phyloP scores from a whole-genome alignment of 345 rosid species.

The Tarenaya hassleriana region DNA sequence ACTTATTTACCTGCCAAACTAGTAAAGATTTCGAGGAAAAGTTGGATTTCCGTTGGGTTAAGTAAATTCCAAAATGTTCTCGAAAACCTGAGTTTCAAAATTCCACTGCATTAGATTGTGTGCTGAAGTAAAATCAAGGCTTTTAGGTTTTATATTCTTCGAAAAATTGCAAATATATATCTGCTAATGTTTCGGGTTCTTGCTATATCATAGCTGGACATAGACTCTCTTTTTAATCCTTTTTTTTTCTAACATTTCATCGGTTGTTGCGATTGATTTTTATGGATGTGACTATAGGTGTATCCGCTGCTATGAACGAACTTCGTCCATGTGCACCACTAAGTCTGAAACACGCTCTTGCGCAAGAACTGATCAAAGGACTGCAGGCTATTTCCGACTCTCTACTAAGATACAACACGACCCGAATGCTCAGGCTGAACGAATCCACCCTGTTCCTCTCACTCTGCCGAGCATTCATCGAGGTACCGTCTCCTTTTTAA shows the following conservation, averaged over 20 bases:
- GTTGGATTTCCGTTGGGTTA: too few species aligned
- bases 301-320: conserved; percentile 90
- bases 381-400: conserved; percentile 80
- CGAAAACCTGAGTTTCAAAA: too few species aligned
- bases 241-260: conserved; percentile 1
- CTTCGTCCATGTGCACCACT: conserved; percentile 85
- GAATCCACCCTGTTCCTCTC: conserved; percentile 81
- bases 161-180: neutral
- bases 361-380: conserved; percentile 74
- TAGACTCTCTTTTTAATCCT: neutral
- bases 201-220: too few species aligned
- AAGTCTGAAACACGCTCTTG: conserved; percentile 69
- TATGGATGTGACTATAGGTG: conserved; percentile 41
- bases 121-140: too few species aligned
- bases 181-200: too few species aligned
- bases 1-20: neutral
- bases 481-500: conserved; percentile 36
- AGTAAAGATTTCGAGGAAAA: too few species aligned
- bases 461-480: conserved; percentile 83
- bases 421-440: conserved; percentile 83
- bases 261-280: conserved; percentile 1
- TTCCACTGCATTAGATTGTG: too few species aligned
- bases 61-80: too few species aligned
- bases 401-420: conserved; percentile 71
- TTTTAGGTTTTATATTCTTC: too few species aligned